Base-by-base conservation (phyloP, 805 yeast species). In the Metschnikowia gelsemii region DNA sequence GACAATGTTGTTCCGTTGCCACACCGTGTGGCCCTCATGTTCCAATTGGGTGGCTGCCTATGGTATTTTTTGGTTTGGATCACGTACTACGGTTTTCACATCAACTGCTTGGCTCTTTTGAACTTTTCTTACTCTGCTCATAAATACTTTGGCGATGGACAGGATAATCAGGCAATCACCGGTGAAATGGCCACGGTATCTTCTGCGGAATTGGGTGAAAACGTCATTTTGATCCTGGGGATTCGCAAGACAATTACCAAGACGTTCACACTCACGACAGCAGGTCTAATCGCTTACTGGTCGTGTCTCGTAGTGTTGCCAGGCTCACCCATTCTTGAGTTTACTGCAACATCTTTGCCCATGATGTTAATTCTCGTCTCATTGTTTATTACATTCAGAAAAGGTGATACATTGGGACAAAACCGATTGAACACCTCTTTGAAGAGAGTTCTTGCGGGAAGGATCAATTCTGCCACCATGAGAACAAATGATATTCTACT, bases 401-500 rank as follows among this genome's bases (percentile, higher is more conserved):
- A 62, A 35, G 50, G 50, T 47, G 58, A 35, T 21, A 40, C 57
- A 45, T 59, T 66, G 59, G 71, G 77, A 2, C 68, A 63, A 42
- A 46, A 49, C 38, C 58, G 87, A 28, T 61, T 82, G 14, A 57
- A 66, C 31, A 55, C 71, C 16, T 76, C 87, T 0, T 49, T 80
- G 28, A 64, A 63, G 38, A 66, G 95, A 38, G 67, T 86, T 3
- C 37, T 74, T 4, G 37, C 57, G 2, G 95, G 95, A 2, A 69
- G 72, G 2, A 79, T 87, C 23, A 83, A 84, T 54, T 62, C 68
- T 8, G 52, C 62, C 12, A 73, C 74, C 12, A 63, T 76, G 59
- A 68, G 96, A 53, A 77, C 85, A 13, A 84, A 86, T 41, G 97
- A 91, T 58, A 85, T 91, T 27, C 62, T 93, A 34, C 59, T 90